Conservation (phyloP, 257 asterid species). For the Ligustrum vulgare region DNA sequence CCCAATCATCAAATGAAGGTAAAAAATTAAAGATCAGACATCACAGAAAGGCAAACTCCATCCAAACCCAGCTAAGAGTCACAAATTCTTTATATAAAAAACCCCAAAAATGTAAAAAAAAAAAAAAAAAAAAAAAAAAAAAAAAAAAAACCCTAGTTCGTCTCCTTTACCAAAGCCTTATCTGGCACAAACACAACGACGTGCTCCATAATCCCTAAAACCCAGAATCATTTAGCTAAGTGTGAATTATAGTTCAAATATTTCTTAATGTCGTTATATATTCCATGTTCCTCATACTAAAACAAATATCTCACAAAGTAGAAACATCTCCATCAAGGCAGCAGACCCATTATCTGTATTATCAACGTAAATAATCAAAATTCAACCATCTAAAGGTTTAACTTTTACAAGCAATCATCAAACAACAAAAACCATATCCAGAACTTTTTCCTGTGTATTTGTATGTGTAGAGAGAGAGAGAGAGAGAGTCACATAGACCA, state of each 20-base stretch:
- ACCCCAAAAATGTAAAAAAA: background rate
- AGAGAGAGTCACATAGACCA: background rate
- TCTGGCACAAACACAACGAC: background rate
- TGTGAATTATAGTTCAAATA: background rate
- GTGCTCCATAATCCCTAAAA: background rate
- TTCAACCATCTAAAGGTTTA: background rate
- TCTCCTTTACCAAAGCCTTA: background rate
- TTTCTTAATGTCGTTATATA: background rate
- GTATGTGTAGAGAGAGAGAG: background rate
- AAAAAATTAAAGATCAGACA: slow-evolving; percentile 19
- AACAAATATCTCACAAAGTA: background rate
- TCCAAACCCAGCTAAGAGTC: background rate
- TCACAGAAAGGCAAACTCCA: slow-evolving; percentile 8
- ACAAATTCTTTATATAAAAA: background rate
- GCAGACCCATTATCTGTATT: background rate
- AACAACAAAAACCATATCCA: background rate
- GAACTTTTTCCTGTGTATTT: background rate
- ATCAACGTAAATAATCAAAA: background rate
- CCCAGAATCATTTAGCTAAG: background rate
- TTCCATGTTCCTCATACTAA: background rate
- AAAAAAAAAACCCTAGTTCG: background rate
- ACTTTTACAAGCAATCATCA: background rate
- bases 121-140: background rate
- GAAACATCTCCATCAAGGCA: background rate
- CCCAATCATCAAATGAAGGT: background rate